phyloP scores from a whole-genome alignment of 768 basidiomycete genomes.

The Suillus americanus region DNA sequence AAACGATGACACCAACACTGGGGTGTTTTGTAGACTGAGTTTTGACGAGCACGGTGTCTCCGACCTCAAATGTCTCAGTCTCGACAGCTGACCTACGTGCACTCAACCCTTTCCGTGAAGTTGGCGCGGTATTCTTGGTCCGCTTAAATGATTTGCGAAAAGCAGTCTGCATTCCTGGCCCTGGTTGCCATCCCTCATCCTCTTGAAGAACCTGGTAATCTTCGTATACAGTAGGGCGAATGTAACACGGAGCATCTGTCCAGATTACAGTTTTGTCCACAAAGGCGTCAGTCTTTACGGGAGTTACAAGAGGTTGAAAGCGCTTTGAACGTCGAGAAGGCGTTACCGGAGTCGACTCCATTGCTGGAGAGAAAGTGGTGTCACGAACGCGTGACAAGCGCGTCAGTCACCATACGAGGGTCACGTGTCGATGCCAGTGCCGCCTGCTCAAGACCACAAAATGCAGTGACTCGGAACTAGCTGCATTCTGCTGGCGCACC shows the following conservation, averaged over 20 bases:
- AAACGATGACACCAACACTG: slow-evolving; percentile 67
- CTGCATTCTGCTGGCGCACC: neutral
- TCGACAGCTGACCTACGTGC: slow-evolving; percentile 2
- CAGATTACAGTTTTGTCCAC: slow-evolving; percentile 28
- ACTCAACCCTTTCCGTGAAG: slow-evolving; percentile 16
- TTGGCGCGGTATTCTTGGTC: slow-evolving; percentile 12
- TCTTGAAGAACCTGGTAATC: slow-evolving; percentile 28
- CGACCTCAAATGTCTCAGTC: slow-evolving; percentile 46
- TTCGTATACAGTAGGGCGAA: slow-evolving; percentile 21
- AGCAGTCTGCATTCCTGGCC: slow-evolving; percentile 19
- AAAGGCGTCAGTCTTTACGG: slow-evolving; percentile 25
- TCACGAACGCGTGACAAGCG: slow-evolving; percentile 1
- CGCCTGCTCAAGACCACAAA: neutral
- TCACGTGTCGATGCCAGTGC: neutral
- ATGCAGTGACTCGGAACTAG: neutral
- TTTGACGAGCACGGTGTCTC: slow-evolving; percentile 67
- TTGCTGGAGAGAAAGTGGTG: neutral
- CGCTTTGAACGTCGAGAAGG: slow-evolving; percentile 39
- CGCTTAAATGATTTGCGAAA: slow-evolving; percentile 33
- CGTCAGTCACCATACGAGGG: neutral
- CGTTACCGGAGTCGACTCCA: slow-evolving; percentile 18
- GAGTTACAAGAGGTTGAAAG: slow-evolving; percentile 32
- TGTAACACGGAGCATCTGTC: slow-evolving; percentile 22
- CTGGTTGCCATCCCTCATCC: slow-evolving; percentile 24
- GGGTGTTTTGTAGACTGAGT: slow-evolving; percentile 43